Evolutionary conservation across 2,329 filamentous ascomycete species (phyloP), one percentile per base, ranked within the genome.

Genomic region (Alternaria conjuncta): DNA sequence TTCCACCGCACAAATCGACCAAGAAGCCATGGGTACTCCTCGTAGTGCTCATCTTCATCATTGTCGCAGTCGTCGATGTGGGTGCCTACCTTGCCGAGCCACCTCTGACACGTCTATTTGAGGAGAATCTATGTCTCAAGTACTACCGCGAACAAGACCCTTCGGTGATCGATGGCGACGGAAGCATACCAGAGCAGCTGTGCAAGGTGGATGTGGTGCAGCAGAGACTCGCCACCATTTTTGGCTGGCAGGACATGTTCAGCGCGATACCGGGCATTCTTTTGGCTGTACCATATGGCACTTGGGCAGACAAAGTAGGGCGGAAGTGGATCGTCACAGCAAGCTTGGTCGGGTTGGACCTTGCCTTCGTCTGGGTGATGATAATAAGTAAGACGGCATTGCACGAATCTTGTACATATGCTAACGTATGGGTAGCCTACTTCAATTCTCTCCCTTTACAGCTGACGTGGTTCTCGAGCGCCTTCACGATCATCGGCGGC

Each of bases 131-230:
- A 32, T 86, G 84, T 69, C 77, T 81, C 20, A 76, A 80, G 32
- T 82, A 83, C 70, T 86, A 82, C 65, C 56, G 75, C 36, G 67
- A 74, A 28, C 71, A 79, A 50, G 82, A 85, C 60, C 78, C 82
- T 18, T 79, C 75, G n/a, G 75, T 81, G 62, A 83, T 86, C 65
- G 75, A 72, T 1, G 61, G 69, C 9, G 75, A 81, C 63, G 82
- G 83, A 12, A 75, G 78, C 23, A 80, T 86, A 15, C 74, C 79
- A 1, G 84, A 86, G 75, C 75, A 78, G n/a, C 67, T 83, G 65
- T 86, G 84, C 71, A 86, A 86, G 74, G 73, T 82, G n/a, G 79
- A 82, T 30, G 78, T 77, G 45, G 79, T 86, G 20, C 84, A 86
- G 67, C 78, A 83, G 50, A 81, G 83, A 70, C 66, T 86, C 67